Conservation (phyloP, 1,284 basidiomycete species). For the Malassezia globosa region DNA sequence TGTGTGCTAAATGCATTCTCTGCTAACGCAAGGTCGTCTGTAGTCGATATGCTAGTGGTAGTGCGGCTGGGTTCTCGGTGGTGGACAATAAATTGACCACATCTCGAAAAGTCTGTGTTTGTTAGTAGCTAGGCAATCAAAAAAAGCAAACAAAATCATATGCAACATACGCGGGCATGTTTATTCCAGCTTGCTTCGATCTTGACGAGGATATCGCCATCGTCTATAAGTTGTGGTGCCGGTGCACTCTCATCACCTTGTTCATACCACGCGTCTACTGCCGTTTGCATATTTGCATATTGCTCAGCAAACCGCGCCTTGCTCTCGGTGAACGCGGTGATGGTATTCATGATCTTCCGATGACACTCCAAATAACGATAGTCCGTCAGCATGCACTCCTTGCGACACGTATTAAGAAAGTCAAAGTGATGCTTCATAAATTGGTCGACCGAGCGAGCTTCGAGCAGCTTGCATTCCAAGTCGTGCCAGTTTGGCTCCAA, state of each 20-base stretch:
- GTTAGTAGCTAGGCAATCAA: not conserved
- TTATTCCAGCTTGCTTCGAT: slow-evolving; percentile 36
- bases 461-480: slow-evolving; percentile 31
- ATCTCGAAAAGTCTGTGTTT: slow-evolving; percentile 39
- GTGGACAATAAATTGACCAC: slow-evolving; percentile 41
- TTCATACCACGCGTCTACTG: slow-evolving; percentile 25
- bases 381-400: slow-evolving; percentile 45
- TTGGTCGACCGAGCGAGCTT: slow-evolving; percentile 41
- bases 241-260: slow-evolving; percentile 16
- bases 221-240: slow-evolving; percentile 14
- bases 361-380: slow-evolving; percentile 30
- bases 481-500: slow-evolving; percentile 43
- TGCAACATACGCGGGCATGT: slow-evolving; percentile 22
- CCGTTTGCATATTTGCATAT: slow-evolving; percentile 21
- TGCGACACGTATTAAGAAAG: slow-evolving; percentile 41
- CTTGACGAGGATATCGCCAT: slow-evolving; percentile 19
- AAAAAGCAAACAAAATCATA: not conserved
- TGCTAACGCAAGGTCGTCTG: slow-evolving; percentile 24
- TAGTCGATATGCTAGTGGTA: slow-evolving; percentile 39
- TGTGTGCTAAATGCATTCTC: not conserved
- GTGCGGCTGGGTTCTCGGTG: slow-evolving; percentile 44
- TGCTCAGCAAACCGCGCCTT: slow-evolving; percentile 30
- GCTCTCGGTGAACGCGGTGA: slow-evolving; percentile 35
- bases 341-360: slow-evolving; percentile 29
- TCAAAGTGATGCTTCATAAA: slow-evolving; percentile 45